A percentile compares a stretch with the other conserved stretches of the same genome.
phyloP scores from a whole-genome alignment of 768 basidiomycete genomes.

The Pleurotus salmoneostramineus region DNA sequence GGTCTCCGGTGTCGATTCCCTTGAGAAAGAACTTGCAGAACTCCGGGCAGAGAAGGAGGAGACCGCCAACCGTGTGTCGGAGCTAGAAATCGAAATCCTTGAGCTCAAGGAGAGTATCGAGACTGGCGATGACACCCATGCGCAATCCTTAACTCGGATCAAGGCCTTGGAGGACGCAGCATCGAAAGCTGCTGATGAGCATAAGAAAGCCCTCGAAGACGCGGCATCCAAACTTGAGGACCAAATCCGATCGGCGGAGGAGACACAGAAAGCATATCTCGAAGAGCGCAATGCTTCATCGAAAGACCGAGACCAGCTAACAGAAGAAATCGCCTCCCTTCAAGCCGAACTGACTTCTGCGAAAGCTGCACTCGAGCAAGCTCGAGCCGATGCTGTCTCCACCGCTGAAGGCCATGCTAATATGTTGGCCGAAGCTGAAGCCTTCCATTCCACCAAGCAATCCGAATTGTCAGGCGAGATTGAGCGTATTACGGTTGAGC shows the following conservation, averaged over 20 bases:
- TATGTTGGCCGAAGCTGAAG: constrained; percentile 50
- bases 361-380: constrained; percentile 43
- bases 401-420: constrained; percentile 43
- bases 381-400: constrained; percentile 37
- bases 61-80: constrained; percentile 65
- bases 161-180: constrained; percentile 53
- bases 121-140: constrained; percentile 54
- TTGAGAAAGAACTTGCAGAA: constrained; percentile 45
- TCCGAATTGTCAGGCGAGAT: constrained; percentile 53
- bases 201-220: constrained; percentile 43
- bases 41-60: constrained; percentile 70
- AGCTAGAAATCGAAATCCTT: constrained; percentile 77
- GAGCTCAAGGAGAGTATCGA: constrained; percentile 75
- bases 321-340: constrained; percentile 40
- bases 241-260: constrained; percentile 31
- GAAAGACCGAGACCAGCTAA: constrained; percentile 39
- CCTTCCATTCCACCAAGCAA: constrained; percentile 43
- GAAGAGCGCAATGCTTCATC: constrained; percentile 39
- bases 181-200: constrained; percentile 39
- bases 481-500: constrained; percentile 50
- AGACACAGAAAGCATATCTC: constrained; percentile 37
- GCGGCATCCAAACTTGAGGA: constrained; percentile 46
- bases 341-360: constrained; percentile 43
- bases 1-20: constrained; percentile 33
- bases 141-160: constrained; percentile 38